Percentiles rank a stretch among this genome's conserved stretches.
Evolutionary conservation across 805 yeast species (phyloP).

Genomic region (Spathaspora passalidarum): DNA sequence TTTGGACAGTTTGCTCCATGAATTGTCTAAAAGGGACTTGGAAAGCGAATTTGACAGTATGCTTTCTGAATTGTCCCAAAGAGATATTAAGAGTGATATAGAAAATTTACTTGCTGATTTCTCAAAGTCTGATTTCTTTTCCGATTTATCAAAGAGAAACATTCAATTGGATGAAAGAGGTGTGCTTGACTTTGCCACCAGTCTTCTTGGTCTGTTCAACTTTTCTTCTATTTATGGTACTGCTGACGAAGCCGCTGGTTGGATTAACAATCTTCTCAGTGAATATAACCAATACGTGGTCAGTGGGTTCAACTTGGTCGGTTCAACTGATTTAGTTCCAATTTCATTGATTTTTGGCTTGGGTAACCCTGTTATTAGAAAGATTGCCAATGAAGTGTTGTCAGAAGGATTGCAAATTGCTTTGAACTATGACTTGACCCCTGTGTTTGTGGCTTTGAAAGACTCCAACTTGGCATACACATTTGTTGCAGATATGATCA

Average conservation of each 20-base stretch:
- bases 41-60: too few relatives aligned
- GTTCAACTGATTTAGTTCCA: slow-evolving; percentile 22
- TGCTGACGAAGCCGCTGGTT: slow-evolving; percentile 25
- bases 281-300: slow-evolving; percentile 20
- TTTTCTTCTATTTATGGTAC: slow-evolving; percentile 8
- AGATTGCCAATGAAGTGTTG: slow-evolving; percentile 15
- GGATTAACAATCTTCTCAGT: slow-evolving; percentile 21
- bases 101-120: too few relatives aligned
- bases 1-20: too few relatives aligned
- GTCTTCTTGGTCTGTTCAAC: slow-evolving; percentile 10
- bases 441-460: slow-evolving; percentile 18
- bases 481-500: slow-evolving; percentile 1
- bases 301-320: slow-evolving; percentile 19
- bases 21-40: too few relatives aligned
- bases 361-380: slow-evolving; percentile 20
- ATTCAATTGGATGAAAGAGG: slow-evolving; percentile 11
- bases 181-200: slow-evolving; percentile 17
- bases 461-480: neutral
- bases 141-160: neutral
- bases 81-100: too few relatives aligned
- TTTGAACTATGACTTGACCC: slow-evolving; percentile 19
- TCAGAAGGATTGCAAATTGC: slow-evolving; percentile 13
- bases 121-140: neutral
- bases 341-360: slow-evolving; percentile 20
- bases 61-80: too few relatives aligned